These are phyloP conservation scores for Lactifluus subvellereus DNA, from an alignment of 768 basidiomycete genomes.

Conservation along the genomic window DNA sequence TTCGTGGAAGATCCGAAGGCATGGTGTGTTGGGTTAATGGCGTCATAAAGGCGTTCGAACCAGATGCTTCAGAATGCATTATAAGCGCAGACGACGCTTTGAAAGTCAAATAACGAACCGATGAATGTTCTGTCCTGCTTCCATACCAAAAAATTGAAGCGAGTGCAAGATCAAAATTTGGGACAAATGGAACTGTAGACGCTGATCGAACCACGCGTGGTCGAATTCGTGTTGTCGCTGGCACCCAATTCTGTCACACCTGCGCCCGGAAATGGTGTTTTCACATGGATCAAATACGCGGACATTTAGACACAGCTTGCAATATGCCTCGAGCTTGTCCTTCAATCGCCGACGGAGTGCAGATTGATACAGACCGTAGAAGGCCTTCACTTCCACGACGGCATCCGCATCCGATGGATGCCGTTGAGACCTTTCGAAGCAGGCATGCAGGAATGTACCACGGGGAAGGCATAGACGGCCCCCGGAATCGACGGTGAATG, in stretches of 20 bases:
- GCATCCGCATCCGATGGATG: not conserved
- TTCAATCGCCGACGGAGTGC: slow-evolving; percentile 9
- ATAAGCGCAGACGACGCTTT: not conserved
- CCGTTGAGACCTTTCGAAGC: not conserved
- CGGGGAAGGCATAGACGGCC: slow-evolving; percentile 10
- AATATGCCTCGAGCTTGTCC: slow-evolving; percentile 2
- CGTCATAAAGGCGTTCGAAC: slow-evolving; percentile 21
- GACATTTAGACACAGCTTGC: slow-evolving; percentile 1
- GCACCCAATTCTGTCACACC: slow-evolving; percentile 12
- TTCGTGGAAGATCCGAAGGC: slow-evolving; percentile 13
- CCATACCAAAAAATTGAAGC: not conserved
- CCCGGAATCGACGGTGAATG: slow-evolving; percentile 1
- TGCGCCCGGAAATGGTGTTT: not conserved
- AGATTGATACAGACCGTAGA: slow-evolving; percentile 1
- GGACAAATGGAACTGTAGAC: slow-evolving; percentile 16
- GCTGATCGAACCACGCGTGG: slow-evolving; percentile 12
- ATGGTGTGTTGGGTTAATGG: slow-evolving; percentile 10
- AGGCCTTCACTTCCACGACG: not conserved
- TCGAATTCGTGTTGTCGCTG: slow-evolving; percentile 11
- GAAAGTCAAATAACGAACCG: not conserved
- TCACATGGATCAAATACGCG: slow-evolving; percentile 20
- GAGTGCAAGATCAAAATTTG: slow-evolving; percentile 11
- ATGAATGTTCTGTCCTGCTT: not conserved
- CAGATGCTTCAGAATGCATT: slow-evolving; percentile 6
- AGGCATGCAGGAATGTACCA: slow-evolving; percentile 8